Base-by-base conservation (phyloP, 2,329 filamentous ascomycete species). In the Trichoderma sp. region DNA sequence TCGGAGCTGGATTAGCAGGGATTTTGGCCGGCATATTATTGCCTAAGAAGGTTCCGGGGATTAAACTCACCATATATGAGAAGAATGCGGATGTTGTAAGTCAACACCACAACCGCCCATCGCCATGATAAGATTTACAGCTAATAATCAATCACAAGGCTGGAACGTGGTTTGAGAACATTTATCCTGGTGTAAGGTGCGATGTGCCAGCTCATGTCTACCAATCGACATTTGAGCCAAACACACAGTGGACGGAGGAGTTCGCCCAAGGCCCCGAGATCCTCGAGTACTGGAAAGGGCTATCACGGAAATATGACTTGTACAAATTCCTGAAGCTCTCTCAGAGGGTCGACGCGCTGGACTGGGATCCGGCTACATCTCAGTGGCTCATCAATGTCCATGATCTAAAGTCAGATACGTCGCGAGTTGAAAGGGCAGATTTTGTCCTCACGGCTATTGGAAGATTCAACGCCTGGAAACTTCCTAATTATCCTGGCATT, bases 141-240 rank as follows among this genome's bases (percentile, higher is more conserved):
- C 39, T 39, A 20, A 32, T 23, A 12, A 6, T 26, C 15, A 13
- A 36, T 20, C 1, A 17, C 3, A 61, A 85, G 82, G 85, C 85
- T 34, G 85, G 86, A 1, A 87, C 85, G 4, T 88, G 86, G 86
- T 82, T 85, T 63, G 85, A 87, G 72, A 88, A 88, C 69, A 77
- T 83, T 4, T 92, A 92, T 73, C 90, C 90, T 0, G 90, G 90
- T 2, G 88, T 91, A 1, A 82, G 89, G 55, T 93, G 91, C 74
- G 90, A 93, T 32, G 88, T 93, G 15, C 90, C 91, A 0, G 87
- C 90, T 0, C 89, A 92, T 77, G 89, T 91, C 23, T 93, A 93
- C 75, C 91, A 93, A 76, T 87, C 87, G 8, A 89, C 88, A 0
- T 93, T 92, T 77, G 84, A 85, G 7, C 90, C 90, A 1, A 93